Evolutionary conservation across 768 basidiomycete species (phyloP).

Genomic region (Gymnopilus dilepis): DNA sequence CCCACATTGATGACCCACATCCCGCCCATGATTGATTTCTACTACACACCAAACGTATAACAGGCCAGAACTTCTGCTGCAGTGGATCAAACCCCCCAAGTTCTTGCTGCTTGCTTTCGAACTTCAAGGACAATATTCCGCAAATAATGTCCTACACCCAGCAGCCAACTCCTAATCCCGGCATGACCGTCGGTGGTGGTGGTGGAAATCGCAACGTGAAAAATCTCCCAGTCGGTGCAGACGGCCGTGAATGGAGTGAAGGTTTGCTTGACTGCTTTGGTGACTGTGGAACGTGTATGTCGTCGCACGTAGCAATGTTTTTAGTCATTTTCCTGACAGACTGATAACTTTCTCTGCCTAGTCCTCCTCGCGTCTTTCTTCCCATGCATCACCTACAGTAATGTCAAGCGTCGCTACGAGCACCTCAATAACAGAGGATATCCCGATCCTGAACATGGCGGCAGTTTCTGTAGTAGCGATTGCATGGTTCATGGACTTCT

Average conservation of each 20-base stretch:
- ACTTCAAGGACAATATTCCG: background rate
- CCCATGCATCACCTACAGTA: conserved; percentile 47
- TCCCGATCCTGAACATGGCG: conserved; percentile 42
- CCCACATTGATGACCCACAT: too few relatives aligned
- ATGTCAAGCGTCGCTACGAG: conserved; percentile 44
- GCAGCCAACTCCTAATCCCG: conserved; percentile 26
- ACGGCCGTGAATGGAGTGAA: conserved; percentile 45
- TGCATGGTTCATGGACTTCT: conserved; percentile 42
- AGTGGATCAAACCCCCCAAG: too few relatives aligned
- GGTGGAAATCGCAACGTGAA: conserved; percentile 41
- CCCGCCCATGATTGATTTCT: too few relatives aligned
- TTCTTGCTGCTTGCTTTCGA: too few relatives aligned
- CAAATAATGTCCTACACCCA: conserved; percentile 25
- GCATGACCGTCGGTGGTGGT: conserved; percentile 30
- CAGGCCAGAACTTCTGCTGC: too few relatives aligned
- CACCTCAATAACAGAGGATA: conserved; percentile 39
- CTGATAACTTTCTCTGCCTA: conserved; percentile 11
- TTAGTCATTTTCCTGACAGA: background rate
- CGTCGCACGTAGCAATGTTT: too few relatives aligned
- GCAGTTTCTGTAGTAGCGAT: conserved; percentile 34
- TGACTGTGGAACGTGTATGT: conserved; percentile 39
- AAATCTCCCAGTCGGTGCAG: conserved; percentile 33
- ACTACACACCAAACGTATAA: too few relatives aligned
- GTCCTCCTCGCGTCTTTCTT: conserved; percentile 41
- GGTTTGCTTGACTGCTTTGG: conserved; percentile 38